Conservation (phyloP, 176 grass and related monocot species). For the Urochloa ruziziensis region DNA sequence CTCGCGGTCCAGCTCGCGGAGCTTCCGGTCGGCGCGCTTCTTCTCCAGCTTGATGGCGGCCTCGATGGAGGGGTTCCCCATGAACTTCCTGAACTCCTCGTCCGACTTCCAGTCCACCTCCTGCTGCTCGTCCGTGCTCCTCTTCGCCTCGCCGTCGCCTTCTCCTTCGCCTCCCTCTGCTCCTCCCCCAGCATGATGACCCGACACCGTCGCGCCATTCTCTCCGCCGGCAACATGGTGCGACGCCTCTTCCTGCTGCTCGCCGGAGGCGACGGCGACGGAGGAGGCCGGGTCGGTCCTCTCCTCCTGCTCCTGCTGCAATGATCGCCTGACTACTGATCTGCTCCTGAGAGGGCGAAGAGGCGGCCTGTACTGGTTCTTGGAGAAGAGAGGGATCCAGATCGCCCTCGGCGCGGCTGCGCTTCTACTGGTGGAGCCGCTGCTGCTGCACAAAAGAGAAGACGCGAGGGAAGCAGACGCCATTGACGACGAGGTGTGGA, state of each 20-base stretch:
- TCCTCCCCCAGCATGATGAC: constrained; percentile 13
- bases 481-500: constrained; percentile 31
- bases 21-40: constrained; percentile 76
- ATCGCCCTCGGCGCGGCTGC: neutral
- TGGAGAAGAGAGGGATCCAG: constrained; percentile 22
- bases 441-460: constrained; percentile 14
- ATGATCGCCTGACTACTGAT: constrained; percentile 34
- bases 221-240: neutral
- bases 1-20: constrained; percentile 83
- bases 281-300: constrained; percentile 8
- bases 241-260: constrained; percentile 16
- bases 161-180: neutral
- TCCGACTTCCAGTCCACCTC: constrained; percentile 96
- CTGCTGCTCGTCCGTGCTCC: constrained; percentile 65
- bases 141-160: neutral
- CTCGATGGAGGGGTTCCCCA: constrained; percentile 96
- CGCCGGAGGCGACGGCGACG: constrained; percentile 34
- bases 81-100: constrained; percentile 98
- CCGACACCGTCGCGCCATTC: neutral
- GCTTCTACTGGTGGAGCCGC: neutral
- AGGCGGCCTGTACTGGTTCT: neutral
- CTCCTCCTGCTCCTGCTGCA: constrained; percentile 54
- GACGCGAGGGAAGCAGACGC: constrained; percentile 44
- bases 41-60: constrained; percentile 97
- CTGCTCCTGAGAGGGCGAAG: constrained; percentile 10